A percentile compares a stretch with the other conserved stretches of the same genome.
These are phyloP conservation scores for Pichia sp. DNA, from an alignment of 1,139 yeast species.

Conservation along the genomic window DNA sequence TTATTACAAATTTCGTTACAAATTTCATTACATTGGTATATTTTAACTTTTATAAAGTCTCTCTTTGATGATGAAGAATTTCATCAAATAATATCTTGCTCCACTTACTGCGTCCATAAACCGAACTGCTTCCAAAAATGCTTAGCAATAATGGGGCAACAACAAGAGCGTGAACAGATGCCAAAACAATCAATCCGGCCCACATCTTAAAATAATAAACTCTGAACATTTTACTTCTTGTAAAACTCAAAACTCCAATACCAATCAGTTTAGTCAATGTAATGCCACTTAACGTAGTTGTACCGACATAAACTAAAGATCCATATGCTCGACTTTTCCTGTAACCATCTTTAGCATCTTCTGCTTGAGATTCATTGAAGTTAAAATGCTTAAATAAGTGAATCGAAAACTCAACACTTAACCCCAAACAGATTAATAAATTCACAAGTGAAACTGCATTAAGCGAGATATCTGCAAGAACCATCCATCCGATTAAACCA, in stretches of 20 bases:
- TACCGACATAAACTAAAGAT: conserved; percentile 72
- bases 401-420: conserved; percentile 88
- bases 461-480: conserved; percentile 64
- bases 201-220: conserved; percentile 94
- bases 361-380: conserved; percentile 26
- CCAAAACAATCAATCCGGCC: conserved; percentile 72
- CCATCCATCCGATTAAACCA: conserved; percentile 77
- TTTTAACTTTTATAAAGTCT: not conserved
- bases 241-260: conserved; percentile 76
- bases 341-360: not conserved
- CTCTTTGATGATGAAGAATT: conserved; percentile 2
- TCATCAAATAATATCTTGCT: conserved; percentile 6
- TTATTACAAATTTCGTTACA: too few species aligned
- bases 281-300: conserved; percentile 84
- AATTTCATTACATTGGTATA: too few species aligned
- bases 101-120: conserved; percentile 9
- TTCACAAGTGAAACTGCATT: conserved; percentile 90
- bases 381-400: conserved; percentile 80
- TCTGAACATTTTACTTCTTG: conserved; percentile 80
- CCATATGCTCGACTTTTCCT: conserved; percentile 35
- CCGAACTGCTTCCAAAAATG: conserved; percentile 39
- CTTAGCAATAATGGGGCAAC: conserved; percentile 72
- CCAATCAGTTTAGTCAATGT: conserved; percentile 87
- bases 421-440: conserved; percentile 80
- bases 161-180: conserved; percentile 70